Evolutionary conservation across 2,329 filamentous ascomycete genomes (phyloP), one percentile per base, ranked within the genome.

Genomic region (Chaetomiaceae sp.): DNA sequence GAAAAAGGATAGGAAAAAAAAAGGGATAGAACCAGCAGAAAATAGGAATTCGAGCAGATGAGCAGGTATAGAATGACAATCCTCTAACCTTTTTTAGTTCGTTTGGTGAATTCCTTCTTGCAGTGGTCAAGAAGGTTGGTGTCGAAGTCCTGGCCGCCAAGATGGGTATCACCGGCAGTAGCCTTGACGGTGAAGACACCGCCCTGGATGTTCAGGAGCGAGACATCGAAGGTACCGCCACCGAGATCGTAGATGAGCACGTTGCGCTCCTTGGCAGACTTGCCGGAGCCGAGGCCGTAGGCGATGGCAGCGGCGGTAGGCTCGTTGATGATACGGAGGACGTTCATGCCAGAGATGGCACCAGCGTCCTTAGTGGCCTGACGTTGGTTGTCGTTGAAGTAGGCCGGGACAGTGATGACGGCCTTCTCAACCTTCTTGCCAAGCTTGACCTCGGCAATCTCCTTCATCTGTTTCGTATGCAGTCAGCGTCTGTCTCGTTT

Each of bases 381-480:
- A 75, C 93, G 86, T 79, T 98, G 93, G 80, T 95, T 95, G 83
- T 98, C 93, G 81, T 97, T 97, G 88, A 98, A 98, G 82, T 98
- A 98, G 68, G 93, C 93, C 49, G 93, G 93, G 49, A 97, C 93
- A 54, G 93, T 98, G 72, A 98, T 90, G 69, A 98, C 93, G 57
- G 93, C 93, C 83, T 97, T 97, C 75, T 93, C 84, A 64, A 97
- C 90, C 78, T 93, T 95, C 85, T 94, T 95, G 72, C 89, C 93
- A 63, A 98, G 83, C 82, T 98, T 97, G 72, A 79, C 80, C 80
- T 98, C 93, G 64, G 93, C 93, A 68, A 96, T 89, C 75, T 98
- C 93, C 81, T 95, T 95, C 91, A 97, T 96, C 91, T 95, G 63
- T 60, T 59, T 40, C 45, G 34, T 45, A 33, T 27, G 11, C 8